Evolutionary conservation across 139 green algal species (phyloP).

Genomic region (Chlorella sp.): DNA sequence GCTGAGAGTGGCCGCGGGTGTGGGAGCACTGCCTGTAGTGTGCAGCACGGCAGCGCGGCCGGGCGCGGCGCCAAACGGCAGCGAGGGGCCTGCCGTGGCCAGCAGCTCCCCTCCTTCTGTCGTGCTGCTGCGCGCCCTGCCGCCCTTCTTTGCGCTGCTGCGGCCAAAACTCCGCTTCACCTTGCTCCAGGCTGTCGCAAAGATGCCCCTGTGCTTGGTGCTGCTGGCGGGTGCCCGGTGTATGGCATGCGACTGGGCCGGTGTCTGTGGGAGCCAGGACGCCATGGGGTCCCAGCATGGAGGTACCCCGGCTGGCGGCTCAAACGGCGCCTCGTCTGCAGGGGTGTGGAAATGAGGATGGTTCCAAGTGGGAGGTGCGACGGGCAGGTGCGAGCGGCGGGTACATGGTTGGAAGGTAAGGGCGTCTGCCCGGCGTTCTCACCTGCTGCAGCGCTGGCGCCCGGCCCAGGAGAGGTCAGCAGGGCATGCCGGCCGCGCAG

Average conservation of each 20-base stretch:
- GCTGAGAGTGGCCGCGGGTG: no score
- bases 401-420: no score
- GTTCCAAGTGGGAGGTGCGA: no score
- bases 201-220: background rate
- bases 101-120: background rate
- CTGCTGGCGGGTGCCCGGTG: background rate
- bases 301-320: background rate
- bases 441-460: background rate
- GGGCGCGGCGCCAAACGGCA: no score
- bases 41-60: no score
- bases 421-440: no score
- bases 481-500: background rate
- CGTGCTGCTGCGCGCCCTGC: background rate
- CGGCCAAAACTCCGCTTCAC: background rate
- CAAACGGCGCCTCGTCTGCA: background rate
- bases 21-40: no score
- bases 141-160: background rate
- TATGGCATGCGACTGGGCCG: background rate
- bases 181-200: background rate
- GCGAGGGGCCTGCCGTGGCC: no score
- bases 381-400: no score
- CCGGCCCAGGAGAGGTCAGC: background rate
- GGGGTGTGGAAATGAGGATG: no score
- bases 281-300: background rate
- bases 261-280: background rate